Base-by-base conservation (phyloP, 257 asterid species). In the Striga asiatica region DNA sequence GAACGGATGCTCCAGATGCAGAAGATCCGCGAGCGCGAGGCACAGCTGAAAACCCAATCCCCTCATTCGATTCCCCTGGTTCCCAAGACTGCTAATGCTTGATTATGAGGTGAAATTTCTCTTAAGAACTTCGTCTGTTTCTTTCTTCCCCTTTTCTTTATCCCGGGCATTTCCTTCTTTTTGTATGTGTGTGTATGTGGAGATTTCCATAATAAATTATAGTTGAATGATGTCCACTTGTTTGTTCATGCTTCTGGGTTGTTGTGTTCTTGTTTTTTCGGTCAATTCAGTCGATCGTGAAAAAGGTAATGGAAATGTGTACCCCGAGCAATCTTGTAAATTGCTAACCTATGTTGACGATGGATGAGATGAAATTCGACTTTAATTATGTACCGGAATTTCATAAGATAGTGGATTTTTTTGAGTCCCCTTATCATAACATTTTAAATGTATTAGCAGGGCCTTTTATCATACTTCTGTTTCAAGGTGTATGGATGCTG, bases 1-100 rank as follows among this genome's bases (percentile, higher is more conserved):
- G 96, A 91, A 56, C 80, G 96, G 61, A 87, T 91, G 98, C 94
- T 91, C 9, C 95, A 87, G 79, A 83, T 87, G 98, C 87, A 81
- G 89, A 86, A 84, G 92, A 83, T 86, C 81, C 94, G 96, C n/a
- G 89, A 79, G 71, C 81, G 73, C 47, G 84, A 83, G 32, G 88
- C 82, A 27, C 85, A 83, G 42, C 43, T 67, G 69, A 76, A 76
- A 60, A 57, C 60, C 7, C 71, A 59, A 58, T 56, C 77, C 28
- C 54, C 76, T 10, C 61, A 79, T 47, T 49, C 77, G 68, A 74
- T 89, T 65, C 82, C 89, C 43, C 86, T 89, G n/a, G 29, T 72
- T 20, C 83, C 97, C 18, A 80, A 88, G 64, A 78, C 95, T 22
- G 97, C 92, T 52, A 83, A 79, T 66, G 89, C 82, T 62, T 88